phyloP scores from a whole-genome alignment of 208 protist genomes.

The Crithidia bombi region DNA sequence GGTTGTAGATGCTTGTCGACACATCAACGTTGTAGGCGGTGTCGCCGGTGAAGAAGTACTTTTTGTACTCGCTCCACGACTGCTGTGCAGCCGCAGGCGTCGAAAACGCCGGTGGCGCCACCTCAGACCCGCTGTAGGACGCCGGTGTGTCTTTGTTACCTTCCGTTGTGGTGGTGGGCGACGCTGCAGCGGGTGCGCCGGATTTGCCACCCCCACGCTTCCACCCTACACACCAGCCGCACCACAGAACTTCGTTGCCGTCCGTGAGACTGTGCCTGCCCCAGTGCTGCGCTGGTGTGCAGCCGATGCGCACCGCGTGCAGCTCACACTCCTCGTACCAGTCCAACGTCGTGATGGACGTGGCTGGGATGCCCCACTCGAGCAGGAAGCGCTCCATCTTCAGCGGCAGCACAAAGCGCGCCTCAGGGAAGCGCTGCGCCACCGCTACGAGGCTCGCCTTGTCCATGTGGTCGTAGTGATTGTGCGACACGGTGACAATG shows the following conservation, averaged over 20 bases:
- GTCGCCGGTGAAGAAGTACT: slow-evolving; percentile 70
- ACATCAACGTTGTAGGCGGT: slow-evolving; percentile 55
- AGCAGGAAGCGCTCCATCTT: slow-evolving; percentile 49
- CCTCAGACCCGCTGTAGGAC: slow-evolving; percentile 1
- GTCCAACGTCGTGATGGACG: slow-evolving; percentile 48
- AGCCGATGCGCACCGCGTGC: slow-evolving; percentile 46
- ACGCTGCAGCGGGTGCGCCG: background rate
- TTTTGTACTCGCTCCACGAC: slow-evolving; percentile 41
- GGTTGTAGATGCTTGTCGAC: slow-evolving; percentile 55
- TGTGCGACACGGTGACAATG: slow-evolving; percentile 83
- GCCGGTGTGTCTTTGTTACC: background rate
- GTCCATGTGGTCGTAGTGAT: slow-evolving; percentile 92
- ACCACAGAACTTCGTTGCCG: slow-evolving; percentile 69
- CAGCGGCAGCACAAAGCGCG: slow-evolving; percentile 63
- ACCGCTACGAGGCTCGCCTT: slow-evolving; percentile 40
- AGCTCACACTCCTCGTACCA: slow-evolving; percentile 57
- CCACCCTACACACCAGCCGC: slow-evolving; percentile 70
- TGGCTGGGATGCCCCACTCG: slow-evolving; percentile 41
- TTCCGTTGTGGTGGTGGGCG: background rate
- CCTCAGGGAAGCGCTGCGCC: slow-evolving; percentile 39
- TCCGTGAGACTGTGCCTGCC: slow-evolving; percentile 46
- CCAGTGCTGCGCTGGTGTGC: slow-evolving; percentile 76
- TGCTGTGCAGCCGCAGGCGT: background rate
- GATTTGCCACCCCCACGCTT: background rate
- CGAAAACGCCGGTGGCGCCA: background rate